Conservation (phyloP, 441 rosid genomes). For the Gossypium trilobum region DNA sequence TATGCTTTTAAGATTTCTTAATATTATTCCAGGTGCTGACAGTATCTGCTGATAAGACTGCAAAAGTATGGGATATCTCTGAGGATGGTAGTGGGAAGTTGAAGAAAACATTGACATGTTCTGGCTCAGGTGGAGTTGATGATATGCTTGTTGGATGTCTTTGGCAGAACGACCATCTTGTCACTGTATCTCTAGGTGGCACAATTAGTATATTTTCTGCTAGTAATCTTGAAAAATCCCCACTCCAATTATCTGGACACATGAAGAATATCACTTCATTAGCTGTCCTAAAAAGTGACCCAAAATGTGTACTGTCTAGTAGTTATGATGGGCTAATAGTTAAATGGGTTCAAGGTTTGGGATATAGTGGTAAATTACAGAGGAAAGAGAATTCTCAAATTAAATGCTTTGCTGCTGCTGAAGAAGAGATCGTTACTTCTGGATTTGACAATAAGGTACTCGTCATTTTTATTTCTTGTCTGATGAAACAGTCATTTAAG, state of each 20-base stretch:
- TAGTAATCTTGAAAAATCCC: slow-evolving; percentile 62
- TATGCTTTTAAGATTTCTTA: not conserved
- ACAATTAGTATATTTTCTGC: slow-evolving; percentile 67
- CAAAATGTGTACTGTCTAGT: slow-evolving; percentile 56
- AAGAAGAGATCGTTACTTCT: slow-evolving; percentile 70
- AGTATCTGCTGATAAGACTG: slow-evolving; percentile 92
- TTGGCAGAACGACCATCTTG: slow-evolving; percentile 79
- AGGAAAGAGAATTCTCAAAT: slow-evolving; percentile 71
- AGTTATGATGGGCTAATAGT: slow-evolving; percentile 87
- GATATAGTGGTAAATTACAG: slow-evolving; percentile 61
- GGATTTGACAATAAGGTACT: slow-evolving; percentile 84
- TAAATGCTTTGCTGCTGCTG: slow-evolving; percentile 76
- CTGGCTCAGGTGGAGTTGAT: slow-evolving; percentile 76
- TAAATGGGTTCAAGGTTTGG: slow-evolving; percentile 81
- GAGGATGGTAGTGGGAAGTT: slow-evolving; percentile 59
- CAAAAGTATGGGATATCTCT: slow-evolving; percentile 81
- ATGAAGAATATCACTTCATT: slow-evolving; percentile 75
- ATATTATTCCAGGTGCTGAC: slow-evolving; percentile 55
- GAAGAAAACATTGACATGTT: slow-evolving; percentile 52
- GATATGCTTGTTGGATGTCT: slow-evolving; percentile 95
- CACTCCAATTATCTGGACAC: slow-evolving; percentile 67
- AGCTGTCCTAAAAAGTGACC: slow-evolving; percentile 49
- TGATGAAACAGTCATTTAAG: not conserved
- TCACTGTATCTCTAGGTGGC: slow-evolving; percentile 87
- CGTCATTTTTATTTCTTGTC: not conserved